Percentiles rank a stretch among this genome's conserved stretches.
These are phyloP conservation scores for Apostasia shenzhenica DNA, from an alignment of 106 monocot species.

Conservation along the genomic window DNA sequence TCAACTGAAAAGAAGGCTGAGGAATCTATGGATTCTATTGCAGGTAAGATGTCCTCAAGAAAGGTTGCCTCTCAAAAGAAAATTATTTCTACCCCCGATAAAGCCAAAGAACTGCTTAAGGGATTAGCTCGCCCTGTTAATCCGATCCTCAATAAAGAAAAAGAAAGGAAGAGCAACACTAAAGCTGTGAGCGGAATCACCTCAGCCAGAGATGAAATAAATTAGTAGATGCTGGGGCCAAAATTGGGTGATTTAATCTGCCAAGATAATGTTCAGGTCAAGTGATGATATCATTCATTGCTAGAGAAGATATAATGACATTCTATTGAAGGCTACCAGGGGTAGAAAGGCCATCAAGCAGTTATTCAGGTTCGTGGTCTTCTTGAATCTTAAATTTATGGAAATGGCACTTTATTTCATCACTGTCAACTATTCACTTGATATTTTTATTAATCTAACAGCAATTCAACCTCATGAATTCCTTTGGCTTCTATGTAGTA, in stretches of 20 bases:
- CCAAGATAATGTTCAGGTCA: too few species aligned
- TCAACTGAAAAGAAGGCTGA: background rate
- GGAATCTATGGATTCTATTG: conserved; percentile 6
- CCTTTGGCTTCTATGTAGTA: too few species aligned
- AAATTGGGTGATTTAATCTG: conserved; percentile 1
- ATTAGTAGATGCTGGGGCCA: conserved; percentile 22
- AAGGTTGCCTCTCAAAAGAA: conserved; percentile 16
- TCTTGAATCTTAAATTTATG: too few species aligned
- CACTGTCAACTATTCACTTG: too few species aligned
- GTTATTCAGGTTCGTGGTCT: too few species aligned
- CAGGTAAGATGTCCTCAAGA: conserved; percentile 8
- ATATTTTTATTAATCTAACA: too few species aligned
- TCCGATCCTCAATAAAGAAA: conserved; percentile 24
- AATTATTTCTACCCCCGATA: conserved; percentile 15
- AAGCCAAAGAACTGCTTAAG: conserved; percentile 22
- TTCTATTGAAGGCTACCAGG: too few species aligned
- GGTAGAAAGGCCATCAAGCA: too few species aligned
- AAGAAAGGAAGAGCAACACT: conserved; percentile 16
- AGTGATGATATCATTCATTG: too few species aligned
- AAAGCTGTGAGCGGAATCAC: conserved; percentile 6
- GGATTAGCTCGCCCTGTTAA: conserved; percentile 11
- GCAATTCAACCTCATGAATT: too few species aligned
- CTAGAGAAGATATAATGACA: too few species aligned
- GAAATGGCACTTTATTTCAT: too few species aligned
- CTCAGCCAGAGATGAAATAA: conserved; percentile 18